A percentile compares a stretch with the other conserved stretches of the same genome.
phyloP scores from a whole-genome alignment of 202 grass and related monocot species.

The Schoenoplectus triqueter region DNA sequence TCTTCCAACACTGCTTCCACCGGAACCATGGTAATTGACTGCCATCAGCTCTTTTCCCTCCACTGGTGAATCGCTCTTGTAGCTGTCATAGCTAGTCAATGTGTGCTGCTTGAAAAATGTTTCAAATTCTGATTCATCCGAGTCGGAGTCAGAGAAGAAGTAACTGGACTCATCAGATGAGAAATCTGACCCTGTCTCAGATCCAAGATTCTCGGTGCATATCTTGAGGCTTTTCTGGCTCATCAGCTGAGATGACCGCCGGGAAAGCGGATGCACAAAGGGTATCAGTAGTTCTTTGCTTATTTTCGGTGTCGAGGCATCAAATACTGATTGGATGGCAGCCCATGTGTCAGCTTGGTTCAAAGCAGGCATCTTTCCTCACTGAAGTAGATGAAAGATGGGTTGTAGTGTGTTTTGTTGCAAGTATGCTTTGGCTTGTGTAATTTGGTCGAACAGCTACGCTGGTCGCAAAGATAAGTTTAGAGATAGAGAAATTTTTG shows the following conservation, averaged over 20 bases:
- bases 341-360: conserved; percentile 60
- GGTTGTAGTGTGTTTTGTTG: background rate
- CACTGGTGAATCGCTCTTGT: conserved; percentile 2
- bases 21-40: conserved; percentile 78
- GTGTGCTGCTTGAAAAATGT: conserved; percentile 36
- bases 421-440: background rate
- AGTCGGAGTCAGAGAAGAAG: conserved; percentile 54
- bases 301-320: background rate
- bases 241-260: conserved; percentile 53
- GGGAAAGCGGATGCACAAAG: conserved; percentile 57
- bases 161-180: conserved; percentile 40
- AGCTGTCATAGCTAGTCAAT: conserved; percentile 1
- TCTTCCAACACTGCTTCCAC: conserved; percentile 36
- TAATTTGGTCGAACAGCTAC: conserved; percentile 6
- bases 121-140: conserved; percentile 29
- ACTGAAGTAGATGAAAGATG: background rate
- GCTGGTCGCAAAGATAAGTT: background rate
- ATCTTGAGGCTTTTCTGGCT: conserved; percentile 84
- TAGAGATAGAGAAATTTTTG: background rate
- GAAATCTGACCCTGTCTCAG: conserved; percentile 65
- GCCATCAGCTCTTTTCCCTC: conserved; percentile 43
- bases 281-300: conserved; percentile 38
- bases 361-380: conserved; percentile 33
- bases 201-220: conserved; percentile 95
- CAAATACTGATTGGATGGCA: conserved; percentile 54